Conservation (phyloP, 192 early-diverging fungal genomes). For the Coemansia sp. region DNA sequence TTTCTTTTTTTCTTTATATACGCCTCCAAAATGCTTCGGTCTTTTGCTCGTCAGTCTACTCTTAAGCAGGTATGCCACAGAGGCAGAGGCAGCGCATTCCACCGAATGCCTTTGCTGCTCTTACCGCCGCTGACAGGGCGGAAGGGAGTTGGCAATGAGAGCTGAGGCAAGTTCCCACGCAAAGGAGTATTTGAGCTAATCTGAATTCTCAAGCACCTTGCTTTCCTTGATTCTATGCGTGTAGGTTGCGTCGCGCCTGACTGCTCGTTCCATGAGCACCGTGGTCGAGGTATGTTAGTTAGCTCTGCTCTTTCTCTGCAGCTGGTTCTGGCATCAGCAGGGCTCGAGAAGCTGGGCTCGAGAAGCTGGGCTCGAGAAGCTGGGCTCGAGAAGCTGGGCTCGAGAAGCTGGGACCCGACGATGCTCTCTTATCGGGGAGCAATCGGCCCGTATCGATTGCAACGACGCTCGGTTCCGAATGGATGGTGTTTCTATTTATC, state of each 20-base stretch:
- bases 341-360: too few relatives aligned
- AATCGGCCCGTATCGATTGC: too few relatives aligned
- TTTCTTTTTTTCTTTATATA: background rate
- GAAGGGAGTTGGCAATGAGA: background rate
- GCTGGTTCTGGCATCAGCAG: too few relatives aligned
- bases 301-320: background rate
- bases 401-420: too few relatives aligned
- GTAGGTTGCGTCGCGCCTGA: constrained; percentile 48
- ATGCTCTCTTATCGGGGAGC: too few relatives aligned
- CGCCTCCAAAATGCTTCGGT: constrained; percentile 28
- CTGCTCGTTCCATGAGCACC: constrained; percentile 43
- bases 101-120: too few relatives aligned
- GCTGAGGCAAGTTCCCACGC: background rate
- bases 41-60: constrained; percentile 38
- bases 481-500: too few relatives aligned
- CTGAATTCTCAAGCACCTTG: background rate
- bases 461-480: too few relatives aligned
- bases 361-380: too few relatives aligned
- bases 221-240: background rate
- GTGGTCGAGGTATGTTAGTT: constrained; percentile 38
- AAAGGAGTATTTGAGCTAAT: background rate
- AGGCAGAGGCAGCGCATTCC: too few relatives aligned
- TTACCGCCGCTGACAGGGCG: too few relatives aligned
- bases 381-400: too few relatives aligned
- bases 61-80: constrained; percentile 41